phyloP scores from a whole-genome alignment of 306 rosid species.

The Fagus crenata region DNA sequence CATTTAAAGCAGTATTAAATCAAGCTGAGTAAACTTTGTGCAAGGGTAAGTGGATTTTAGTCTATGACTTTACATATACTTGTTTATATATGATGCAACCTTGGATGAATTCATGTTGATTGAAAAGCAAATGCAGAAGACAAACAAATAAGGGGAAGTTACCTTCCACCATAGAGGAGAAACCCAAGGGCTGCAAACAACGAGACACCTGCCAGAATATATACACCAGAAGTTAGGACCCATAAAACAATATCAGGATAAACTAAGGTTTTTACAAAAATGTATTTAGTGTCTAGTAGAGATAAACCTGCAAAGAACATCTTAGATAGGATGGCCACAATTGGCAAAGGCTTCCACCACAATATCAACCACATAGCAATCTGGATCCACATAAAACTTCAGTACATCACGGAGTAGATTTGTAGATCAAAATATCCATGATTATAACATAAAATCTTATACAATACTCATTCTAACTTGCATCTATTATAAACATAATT shows the following conservation, averaged over 20 bases:
- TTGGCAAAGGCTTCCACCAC: slow-evolving; percentile 83
- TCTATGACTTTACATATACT: not conserved
- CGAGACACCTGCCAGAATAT: slow-evolving; percentile 68
- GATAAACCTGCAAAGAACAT: slow-evolving; percentile 86
- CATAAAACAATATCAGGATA: slow-evolving; percentile 22
- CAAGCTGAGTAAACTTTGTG: not conserved
- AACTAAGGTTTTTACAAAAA: not conserved
- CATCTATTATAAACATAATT: not conserved
- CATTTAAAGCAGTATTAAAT: not conserved
- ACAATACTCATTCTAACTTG: not conserved
- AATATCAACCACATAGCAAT: slow-evolving; percentile 79
- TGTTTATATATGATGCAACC: slow-evolving; percentile 16
- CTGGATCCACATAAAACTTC: slow-evolving; percentile 43
- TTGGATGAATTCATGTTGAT: slow-evolving; percentile 12
- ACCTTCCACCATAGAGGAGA: slow-evolving; percentile 99
- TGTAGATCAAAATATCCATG: not conserved
- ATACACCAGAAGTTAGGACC: slow-evolving; percentile 11
- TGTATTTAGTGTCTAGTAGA: slow-evolving; percentile 3
- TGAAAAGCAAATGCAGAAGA: slow-evolving; percentile 24
- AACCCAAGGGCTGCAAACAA: slow-evolving; percentile 96
- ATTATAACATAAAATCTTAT: not conserved
- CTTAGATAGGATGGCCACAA: slow-evolving; percentile 64
- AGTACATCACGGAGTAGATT: not conserved
- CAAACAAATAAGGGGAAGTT: slow-evolving; percentile 28
- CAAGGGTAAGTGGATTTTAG: not conserved